A percentile compares a stretch with the other conserved stretches of the same genome.
Conservation (phyloP, 1,284 basidiomycete species). For the Dichomitus squalens region DNA sequence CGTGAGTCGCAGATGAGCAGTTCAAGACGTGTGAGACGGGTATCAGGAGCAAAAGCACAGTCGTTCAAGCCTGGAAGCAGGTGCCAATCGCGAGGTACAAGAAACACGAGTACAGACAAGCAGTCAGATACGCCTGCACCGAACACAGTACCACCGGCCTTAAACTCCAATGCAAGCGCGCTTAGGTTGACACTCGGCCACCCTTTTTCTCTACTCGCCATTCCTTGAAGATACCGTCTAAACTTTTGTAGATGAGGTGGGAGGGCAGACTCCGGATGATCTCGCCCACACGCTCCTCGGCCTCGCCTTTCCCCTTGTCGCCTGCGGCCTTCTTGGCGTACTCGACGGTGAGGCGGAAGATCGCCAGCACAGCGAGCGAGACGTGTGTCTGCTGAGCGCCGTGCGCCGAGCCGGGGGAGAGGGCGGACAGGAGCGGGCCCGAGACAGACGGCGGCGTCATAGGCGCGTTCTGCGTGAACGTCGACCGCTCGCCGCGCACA, state of each 20-base stretch:
- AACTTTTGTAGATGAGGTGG: slow-evolving; percentile 82
- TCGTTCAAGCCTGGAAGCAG: slow-evolving; percentile 13
- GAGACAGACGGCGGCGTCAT: slow-evolving; percentile 62
- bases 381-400: slow-evolving; percentile 91
- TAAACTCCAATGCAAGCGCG: not conserved
- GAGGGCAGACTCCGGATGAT: slow-evolving; percentile 86
- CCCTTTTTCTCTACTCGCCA: slow-evolving; percentile 84
- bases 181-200: slow-evolving; percentile 33
- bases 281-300: slow-evolving; percentile 82
- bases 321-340: slow-evolving; percentile 75
- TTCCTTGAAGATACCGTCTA: slow-evolving; percentile 93
- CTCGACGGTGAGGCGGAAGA: slow-evolving; percentile 84
- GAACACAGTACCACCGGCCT: slow-evolving; percentile 3
- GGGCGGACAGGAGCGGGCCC: slow-evolving; percentile 67
- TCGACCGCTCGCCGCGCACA: slow-evolving; percentile 85
- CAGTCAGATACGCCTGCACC: not conserved
- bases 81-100: slow-evolving; percentile 16
- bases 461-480: slow-evolving; percentile 62
- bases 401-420: slow-evolving; percentile 76
- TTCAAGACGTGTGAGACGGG: not conserved
- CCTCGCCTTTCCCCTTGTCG: slow-evolving; percentile 66
- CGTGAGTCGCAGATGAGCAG: too few species aligned
- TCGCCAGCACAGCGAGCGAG: slow-evolving; percentile 86
- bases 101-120: slow-evolving; percentile 7
- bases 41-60: not conserved